phyloP scores from a whole-genome alignment of 805 yeast species.

The Metschnikowia similis region DNA sequence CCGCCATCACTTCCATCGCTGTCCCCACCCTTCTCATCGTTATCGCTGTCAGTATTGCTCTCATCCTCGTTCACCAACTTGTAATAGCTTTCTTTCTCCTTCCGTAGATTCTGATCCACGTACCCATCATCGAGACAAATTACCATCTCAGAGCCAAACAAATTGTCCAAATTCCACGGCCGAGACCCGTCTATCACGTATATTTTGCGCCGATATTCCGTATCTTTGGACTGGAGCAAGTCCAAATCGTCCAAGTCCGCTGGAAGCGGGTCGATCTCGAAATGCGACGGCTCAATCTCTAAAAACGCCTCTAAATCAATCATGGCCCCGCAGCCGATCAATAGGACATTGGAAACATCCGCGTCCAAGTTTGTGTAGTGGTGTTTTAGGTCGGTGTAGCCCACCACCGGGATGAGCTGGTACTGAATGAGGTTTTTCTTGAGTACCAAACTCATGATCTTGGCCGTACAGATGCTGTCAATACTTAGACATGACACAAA shows the following conservation, averaged over 20 bases:
- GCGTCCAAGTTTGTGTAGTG: constrained; percentile 64
- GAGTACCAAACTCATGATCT: constrained; percentile 63
- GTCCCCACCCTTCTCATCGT: constrained; percentile 2
- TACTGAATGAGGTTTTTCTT: constrained; percentile 81
- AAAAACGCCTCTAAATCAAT: constrained; percentile 76
- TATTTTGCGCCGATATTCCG: constrained; percentile 48
- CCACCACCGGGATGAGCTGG: constrained; percentile 89
- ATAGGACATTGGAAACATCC: constrained; percentile 69
- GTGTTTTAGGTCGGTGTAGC: constrained; percentile 70
- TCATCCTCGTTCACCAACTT: constrained; percentile 38
- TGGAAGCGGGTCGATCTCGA: constrained; percentile 30
- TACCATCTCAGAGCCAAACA: constrained; percentile 77
- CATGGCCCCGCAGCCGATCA: constrained; percentile 92
- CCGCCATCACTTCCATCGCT: not conserved
- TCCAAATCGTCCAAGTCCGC: constrained; percentile 23
- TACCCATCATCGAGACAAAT: constrained; percentile 86
- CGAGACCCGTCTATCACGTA: constrained; percentile 88
- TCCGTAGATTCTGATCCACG: constrained; percentile 52
- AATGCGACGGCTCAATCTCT: constrained; percentile 56
- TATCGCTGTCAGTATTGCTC: not conserved
- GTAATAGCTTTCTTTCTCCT: constrained; percentile 61
- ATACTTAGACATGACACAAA: constrained; percentile 88
- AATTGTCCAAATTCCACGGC: constrained; percentile 94
- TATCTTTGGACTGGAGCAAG: not conserved
- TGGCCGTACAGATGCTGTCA: constrained; percentile 88